phyloP scores from a whole-genome alignment of 2,329 filamentous ascomycete genomes.

The Rhytidhysteron rufulum region DNA sequence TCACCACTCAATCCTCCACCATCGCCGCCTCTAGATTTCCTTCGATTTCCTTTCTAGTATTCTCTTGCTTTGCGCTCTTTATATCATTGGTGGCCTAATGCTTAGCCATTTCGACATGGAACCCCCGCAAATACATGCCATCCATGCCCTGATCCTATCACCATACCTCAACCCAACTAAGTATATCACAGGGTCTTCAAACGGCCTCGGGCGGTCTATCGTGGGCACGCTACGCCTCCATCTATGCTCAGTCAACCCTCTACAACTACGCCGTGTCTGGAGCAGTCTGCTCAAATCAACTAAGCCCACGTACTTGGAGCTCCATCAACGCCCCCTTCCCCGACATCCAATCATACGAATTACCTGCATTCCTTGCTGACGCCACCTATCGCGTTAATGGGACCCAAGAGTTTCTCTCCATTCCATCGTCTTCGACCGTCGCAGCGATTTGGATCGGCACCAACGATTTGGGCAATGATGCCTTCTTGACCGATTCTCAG shows the following conservation, averaged over 20 bases:
- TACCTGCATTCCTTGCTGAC: constrained; percentile 47
- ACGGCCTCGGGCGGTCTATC: constrained; percentile 63
- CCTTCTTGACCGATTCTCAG: constrained; percentile 65
- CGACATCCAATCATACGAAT: constrained; percentile 45
- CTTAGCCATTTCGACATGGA: too few relatives aligned
- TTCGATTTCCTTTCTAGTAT: too few relatives aligned
- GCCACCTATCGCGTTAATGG: constrained; percentile 30
- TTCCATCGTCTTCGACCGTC: constrained; percentile 57
- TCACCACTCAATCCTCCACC: too few relatives aligned
- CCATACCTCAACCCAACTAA: too few relatives aligned
- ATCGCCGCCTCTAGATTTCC: too few relatives aligned
- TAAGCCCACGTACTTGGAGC: constrained; percentile 55
- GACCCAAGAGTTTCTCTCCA: constrained; percentile 38
- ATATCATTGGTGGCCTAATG: neutral
- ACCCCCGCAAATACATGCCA: too few relatives aligned
- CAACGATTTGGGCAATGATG: constrained; percentile 67
- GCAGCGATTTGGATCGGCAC: constrained; percentile 79
- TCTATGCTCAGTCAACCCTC: constrained; percentile 52
- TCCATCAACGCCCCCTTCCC: constrained; percentile 57
- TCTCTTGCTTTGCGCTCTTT: too few relatives aligned
- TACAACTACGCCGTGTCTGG: constrained; percentile 71
- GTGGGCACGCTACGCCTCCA: constrained; percentile 66
- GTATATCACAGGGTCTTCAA: constrained; percentile 35
- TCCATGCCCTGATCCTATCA: neutral
- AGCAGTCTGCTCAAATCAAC: constrained; percentile 67